A percentile compares a stretch with the other conserved stretches of the same genome.
These are phyloP conservation scores for Codiaeum variegatum DNA, from an alignment of 441 rosid genomes.

Conservation along the genomic window DNA sequence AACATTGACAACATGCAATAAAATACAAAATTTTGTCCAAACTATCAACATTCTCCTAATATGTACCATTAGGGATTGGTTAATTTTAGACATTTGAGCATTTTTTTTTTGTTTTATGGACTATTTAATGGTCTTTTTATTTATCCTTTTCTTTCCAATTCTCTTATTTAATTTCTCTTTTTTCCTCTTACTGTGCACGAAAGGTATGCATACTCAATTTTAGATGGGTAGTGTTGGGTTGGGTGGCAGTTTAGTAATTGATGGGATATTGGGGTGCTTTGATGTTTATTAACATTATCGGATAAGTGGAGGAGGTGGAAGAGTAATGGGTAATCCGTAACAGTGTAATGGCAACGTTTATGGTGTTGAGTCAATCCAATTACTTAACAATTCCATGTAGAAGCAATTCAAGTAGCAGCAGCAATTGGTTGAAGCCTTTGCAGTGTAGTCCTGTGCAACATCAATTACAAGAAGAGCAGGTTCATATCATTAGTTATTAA, in stretches of 20 bases:
- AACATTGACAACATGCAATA: no score
- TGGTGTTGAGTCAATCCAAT: conserved; percentile 17
- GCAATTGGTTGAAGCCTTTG: conserved; percentile 28
- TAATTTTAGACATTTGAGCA: no score
- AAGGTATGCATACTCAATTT: no score
- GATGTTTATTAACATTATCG: background rate
- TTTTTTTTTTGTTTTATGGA: no score
- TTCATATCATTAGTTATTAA: background rate
- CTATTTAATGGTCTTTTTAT: no score
- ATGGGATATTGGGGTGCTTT: background rate
- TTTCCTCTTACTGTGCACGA: no score
- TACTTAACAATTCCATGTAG: background rate
- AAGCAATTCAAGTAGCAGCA: background rate
- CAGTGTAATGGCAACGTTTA: conserved; percentile 21
- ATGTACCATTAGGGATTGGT: no score
- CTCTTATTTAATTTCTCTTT: no score
- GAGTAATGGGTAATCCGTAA: no score
- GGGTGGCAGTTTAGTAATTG: conserved; percentile 30
- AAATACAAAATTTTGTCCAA: no score
- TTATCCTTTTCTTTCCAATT: no score
- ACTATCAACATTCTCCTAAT: no score
- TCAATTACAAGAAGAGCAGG: conserved; percentile 41
- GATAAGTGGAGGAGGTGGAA: background rate
- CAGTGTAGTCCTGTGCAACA: conserved; percentile 46
- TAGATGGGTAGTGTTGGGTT: background rate